Evolutionary conservation across 177 flowering plant genomes (phyloP), one percentile per base, ranked within the genome.

Genomic region (Vitis hybrid): DNA sequence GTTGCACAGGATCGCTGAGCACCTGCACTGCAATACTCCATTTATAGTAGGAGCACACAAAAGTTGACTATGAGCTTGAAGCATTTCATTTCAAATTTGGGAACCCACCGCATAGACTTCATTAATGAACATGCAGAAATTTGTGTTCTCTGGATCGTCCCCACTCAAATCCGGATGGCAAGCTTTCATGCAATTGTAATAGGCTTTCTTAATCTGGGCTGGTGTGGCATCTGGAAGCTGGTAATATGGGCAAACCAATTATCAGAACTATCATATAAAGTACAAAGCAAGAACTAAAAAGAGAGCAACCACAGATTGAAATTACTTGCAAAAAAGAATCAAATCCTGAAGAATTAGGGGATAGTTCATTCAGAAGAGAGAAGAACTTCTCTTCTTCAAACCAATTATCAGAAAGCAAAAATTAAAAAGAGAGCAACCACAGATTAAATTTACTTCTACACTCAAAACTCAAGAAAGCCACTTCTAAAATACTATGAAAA

Each of bases 151-250:
- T 10, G 84, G 85, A 81, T 95, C 91, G 80, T 92, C 62, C 31
- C 98, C 97, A 67, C 97, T 95, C 83, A 95, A 80, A 73, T 95
- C 98, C 13, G 98, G 98, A 85, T 95, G 98, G 71, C 97, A 95
- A 58, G 89, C 79, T 82, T 95, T 95, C 98, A 95, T 95, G 80
- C 98, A 95, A 76, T 79, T 91, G 65, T 92, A 90, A 71, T 92
- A 95, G 12, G 97, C 97, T 75, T 90, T 95, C 85, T 91, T 95
- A 33, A 95, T 90, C 80, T 95, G 88, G 65, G 67, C 87, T 3
- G 90, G 91, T 22, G 95, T 90, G 61, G 98, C 98, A 85, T 95
- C 97, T 24, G 98, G 97, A 76, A 90, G 88, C 98, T 95, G 82
- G 28, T 38, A 52, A 68, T 58, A 70, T 3, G 20, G 59, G 11